phyloP scores from a whole-genome alignment of 179 eudicot species.

The Spergularia azorica region DNA sequence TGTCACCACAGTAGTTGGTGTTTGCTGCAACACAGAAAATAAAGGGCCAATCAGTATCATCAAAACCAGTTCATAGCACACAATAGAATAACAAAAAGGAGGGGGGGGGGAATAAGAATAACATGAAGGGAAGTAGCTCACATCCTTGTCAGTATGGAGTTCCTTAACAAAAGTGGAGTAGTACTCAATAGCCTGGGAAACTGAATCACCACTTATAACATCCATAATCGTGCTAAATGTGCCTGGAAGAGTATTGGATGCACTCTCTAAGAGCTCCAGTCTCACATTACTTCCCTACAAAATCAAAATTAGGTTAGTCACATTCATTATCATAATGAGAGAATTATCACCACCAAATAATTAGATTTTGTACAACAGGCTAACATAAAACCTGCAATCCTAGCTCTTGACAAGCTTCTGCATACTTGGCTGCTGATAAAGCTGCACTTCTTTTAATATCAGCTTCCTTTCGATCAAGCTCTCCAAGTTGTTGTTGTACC shows the following conservation, averaged over 20 bases:
- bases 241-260: conserved; percentile 70
- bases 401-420: conserved; percentile 92
- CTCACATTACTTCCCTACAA: conserved; percentile 83
- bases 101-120: neutral
- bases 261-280: conserved; percentile 83
- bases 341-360: conserved; percentile 7
- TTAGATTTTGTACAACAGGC: conserved; percentile 8
- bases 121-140: conserved; percentile 35
- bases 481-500: conserved; percentile 92
- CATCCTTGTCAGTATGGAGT: conserved; percentile 79
- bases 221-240: conserved; percentile 73
- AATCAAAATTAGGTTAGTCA: neutral
- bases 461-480: conserved; percentile 93
- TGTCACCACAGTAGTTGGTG: conserved; percentile 43
- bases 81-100: neutral
- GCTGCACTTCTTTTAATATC: conserved; percentile 93
- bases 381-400: conserved; percentile 70
- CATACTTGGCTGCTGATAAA: conserved; percentile 88
- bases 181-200: conserved; percentile 73
- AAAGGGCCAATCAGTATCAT: conserved; percentile 14
- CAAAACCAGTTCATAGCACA: neutral
- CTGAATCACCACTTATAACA: conserved; percentile 67
- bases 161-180: conserved; percentile 78
- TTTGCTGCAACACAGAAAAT: conserved; percentile 40
- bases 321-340: neutral